Conservation (phyloP, 192 early-diverging fungal species). For the Backusella psychrophila region DNA sequence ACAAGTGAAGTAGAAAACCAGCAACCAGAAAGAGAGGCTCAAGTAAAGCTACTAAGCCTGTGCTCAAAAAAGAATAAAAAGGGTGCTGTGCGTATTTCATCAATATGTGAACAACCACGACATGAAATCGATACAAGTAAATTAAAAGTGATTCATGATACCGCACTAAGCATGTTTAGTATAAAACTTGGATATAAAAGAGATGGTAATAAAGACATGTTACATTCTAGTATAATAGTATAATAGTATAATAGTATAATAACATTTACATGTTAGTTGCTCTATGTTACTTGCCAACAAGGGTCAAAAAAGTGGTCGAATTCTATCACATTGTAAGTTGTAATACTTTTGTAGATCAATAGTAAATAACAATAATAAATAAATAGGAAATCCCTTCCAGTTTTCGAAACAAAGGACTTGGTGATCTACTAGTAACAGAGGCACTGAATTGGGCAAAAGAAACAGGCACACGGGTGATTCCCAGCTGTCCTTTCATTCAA, state of each 20-base stretch:
- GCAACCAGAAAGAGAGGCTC: not conserved
- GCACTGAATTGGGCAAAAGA: slow-evolving; percentile 15
- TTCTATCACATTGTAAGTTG: slow-evolving; percentile 1
- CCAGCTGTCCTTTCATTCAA: slow-evolving; percentile 16
- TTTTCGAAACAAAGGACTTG: slow-evolving; percentile 14
- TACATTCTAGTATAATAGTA: not conserved
- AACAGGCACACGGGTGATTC: not conserved
- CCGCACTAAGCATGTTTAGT: slow-evolving; percentile 1
- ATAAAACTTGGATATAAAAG: not conserved
- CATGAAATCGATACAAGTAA: not conserved
- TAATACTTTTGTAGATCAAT: not conserved
- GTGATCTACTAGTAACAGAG: slow-evolving; percentile 5
- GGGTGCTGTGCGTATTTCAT: not conserved
- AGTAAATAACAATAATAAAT: not conserved
- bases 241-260: not conserved
- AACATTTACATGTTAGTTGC: not conserved
- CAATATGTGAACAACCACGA: not conserved
- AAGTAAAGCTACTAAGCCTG: not conserved
- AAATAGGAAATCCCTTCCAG: slow-evolving; percentile 19
- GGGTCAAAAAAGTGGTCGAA: not conserved
- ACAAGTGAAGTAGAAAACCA: not conserved
- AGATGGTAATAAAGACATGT: not conserved
- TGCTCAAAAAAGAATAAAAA: not conserved
- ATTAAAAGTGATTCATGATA: slow-evolving; percentile 11
- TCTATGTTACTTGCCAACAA: slow-evolving; percentile 16